A percentile compares a stretch with the other conserved stretches of the same genome.
These are phyloP conservation scores for Erodium texanum DNA, from an alignment of 441 rosid genomes.

Conservation along the genomic window DNA sequence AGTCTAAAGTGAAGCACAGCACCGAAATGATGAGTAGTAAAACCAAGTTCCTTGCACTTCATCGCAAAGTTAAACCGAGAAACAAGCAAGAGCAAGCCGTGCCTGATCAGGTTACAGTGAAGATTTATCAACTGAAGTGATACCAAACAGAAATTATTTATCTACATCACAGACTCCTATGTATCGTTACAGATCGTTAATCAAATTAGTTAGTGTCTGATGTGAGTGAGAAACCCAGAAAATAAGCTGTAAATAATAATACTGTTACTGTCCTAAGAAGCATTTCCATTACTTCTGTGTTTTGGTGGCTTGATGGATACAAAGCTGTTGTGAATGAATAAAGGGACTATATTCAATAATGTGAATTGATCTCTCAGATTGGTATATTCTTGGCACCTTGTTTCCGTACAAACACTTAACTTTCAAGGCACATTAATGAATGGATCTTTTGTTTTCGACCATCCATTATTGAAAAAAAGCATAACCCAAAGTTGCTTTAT, in stretches of 20 bases:
- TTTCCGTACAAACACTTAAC: too few relatives aligned
- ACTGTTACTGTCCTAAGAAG: neutral
- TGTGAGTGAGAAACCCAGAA: neutral
- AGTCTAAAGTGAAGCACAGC: constrained; percentile 7
- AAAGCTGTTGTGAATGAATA: neutral
- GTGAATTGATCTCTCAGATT: neutral
- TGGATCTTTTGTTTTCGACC: too few relatives aligned
- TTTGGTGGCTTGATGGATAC: neutral
- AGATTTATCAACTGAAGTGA: too few relatives aligned
- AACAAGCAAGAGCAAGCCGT: constrained; percentile 14
- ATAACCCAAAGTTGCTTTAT: too few relatives aligned
- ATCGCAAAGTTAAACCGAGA: constrained; percentile 12
- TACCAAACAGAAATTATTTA: neutral
- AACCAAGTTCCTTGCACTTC: neutral
- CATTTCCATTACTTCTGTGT: neutral
- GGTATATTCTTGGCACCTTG: too few relatives aligned
- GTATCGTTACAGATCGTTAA: neutral
- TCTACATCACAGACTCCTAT: neutral
- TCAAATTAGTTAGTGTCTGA: neutral
- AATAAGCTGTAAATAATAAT: neutral
- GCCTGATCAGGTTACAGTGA: constrained; percentile 1
- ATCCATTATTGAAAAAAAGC: too few relatives aligned
- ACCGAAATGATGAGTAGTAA: constrained; percentile 1
- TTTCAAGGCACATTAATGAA: too few relatives aligned
- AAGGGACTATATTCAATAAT: neutral